Percentiles rank a stretch among this genome's conserved stretches.
Evolutionary conservation across 768 basidiomycete species (phyloP).

Genomic region (Kwoniella bestiolae): DNA sequence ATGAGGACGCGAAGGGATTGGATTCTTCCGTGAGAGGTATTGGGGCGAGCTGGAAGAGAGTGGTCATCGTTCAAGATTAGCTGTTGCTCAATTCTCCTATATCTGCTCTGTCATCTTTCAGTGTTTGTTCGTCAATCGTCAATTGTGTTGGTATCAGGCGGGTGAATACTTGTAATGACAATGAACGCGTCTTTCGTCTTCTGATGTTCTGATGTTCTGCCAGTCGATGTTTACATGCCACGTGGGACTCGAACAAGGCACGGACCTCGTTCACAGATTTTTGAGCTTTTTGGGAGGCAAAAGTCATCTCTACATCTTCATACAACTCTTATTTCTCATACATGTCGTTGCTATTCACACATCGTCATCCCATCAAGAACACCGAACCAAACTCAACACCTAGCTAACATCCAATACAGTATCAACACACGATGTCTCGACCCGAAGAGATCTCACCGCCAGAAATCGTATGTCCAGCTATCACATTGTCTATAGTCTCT

Average conservation of each 20-base stretch:
- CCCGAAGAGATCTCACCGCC: conserved; percentile 88
- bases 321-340: conserved; percentile 6
- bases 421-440: conserved; percentile 70
- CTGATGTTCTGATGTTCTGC: not conserved
- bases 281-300: conserved; percentile 17
- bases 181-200: not conserved
- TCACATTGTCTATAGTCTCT: conserved; percentile 11
- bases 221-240: conserved; percentile 19
- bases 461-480: conserved; percentile 71
- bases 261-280: not conserved
- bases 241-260: conserved; percentile 10
- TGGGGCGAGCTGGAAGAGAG: conserved; percentile 13
- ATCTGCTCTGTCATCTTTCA: not conserved
- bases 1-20: not conserved
- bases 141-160: not conserved
- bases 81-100: conserved; percentile 2
- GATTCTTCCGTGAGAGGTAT: not conserved
- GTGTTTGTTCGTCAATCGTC: not conserved
- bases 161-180: not conserved
- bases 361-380: too few relatives aligned
- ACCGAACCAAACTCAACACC: too few relatives aligned
- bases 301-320: not conserved
- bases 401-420: too few relatives aligned
- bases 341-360: too few relatives aligned
- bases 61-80: not conserved